Evolutionary conservation across 768 basidiomycete species (phyloP), one percentile per base, ranked within the genome.

Genomic region (Pleurotus djamor): DNA sequence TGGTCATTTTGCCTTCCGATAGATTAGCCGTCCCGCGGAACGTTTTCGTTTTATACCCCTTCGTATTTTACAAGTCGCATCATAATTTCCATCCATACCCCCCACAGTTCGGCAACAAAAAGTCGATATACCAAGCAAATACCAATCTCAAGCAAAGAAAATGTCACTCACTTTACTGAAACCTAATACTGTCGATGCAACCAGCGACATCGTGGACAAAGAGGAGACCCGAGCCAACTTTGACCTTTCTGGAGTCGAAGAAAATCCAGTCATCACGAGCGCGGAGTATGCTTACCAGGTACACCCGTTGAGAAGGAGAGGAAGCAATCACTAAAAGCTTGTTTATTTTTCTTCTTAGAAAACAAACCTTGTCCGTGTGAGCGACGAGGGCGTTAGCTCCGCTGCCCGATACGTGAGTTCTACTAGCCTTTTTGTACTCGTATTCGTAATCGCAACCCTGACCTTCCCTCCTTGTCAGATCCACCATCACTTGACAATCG

Each of bases 321-420:
- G 21, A 28, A 28, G 21, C 21, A 28, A 28, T 28, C 21, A 28
- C 21, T 28, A 28, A 34, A 37, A 48, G 21, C 48, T 63, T 48
- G 51, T 48, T 51, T 4, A 56, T 51, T n/a, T 35, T 38, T 48
- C 59, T 14, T 60, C 32, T 34, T 68, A 91, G 89, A 76, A 76
- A 61, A 86, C 85, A 1, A 75, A 82, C 62, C 62, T 90, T 16
- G 88, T 90, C 7, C 74, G 75, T 35, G 77, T 91, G 56, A 80
- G 84, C 67, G 78, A 81, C 17, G 72, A 78, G 5, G 88, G 87
- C n/a, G 80, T 91, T 32, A 76, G 76, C 63, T 71, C 73, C 52
- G 89, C 89, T 36, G 89, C 90, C n/a, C 77, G 77, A 74, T 81
- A 87, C 67, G 89, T 90, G 68, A 66, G 78, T 6, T 43, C 37